phyloP scores from a whole-genome alignment of 495 filamentous ascomycete genomes.

The Hyaloscypha finlandica region DNA sequence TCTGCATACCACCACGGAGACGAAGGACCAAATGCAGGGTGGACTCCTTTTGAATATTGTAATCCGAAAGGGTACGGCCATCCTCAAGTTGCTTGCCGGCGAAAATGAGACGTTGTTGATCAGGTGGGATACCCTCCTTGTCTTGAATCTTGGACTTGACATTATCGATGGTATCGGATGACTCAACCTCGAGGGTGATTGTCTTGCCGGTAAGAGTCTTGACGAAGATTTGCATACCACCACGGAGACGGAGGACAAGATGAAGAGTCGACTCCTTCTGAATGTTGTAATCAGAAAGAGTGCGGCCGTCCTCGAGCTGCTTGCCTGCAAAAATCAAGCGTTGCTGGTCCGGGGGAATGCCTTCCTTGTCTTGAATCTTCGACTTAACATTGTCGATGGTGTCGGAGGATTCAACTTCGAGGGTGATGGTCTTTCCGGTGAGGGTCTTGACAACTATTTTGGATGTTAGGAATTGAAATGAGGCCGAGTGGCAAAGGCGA shows the following conservation, averaged over 20 bases:
- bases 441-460: slow-evolving; percentile 73
- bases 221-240: slow-evolving; percentile 96
- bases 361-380: slow-evolving; percentile 89
- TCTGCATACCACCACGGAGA: slow-evolving; percentile 96
- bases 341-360: slow-evolving; percentile 92
- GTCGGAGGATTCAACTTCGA: slow-evolving; percentile 94
- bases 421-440: slow-evolving; percentile 97
- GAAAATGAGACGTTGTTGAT: slow-evolving; percentile 99
- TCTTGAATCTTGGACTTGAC: slow-evolving; percentile 96
- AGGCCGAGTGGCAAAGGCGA: slow-evolving; percentile 4
- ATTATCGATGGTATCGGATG: slow-evolving; percentile 91
- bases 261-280: slow-evolving; percentile 98
- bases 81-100: slow-evolving; percentile 83
- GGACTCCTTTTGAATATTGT: slow-evolving; percentile 99
- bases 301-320: slow-evolving; percentile 82
- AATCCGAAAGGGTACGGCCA: slow-evolving; percentile 90
- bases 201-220: slow-evolving; percentile 87
- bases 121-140: slow-evolving; percentile 98
- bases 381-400: slow-evolving; percentile 94
- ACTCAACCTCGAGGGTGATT: slow-evolving; percentile 89
- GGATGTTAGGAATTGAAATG: slow-evolving; percentile 40
- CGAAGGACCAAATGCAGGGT: slow-evolving; percentile 97
- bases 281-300: slow-evolving; percentile 95
- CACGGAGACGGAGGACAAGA: slow-evolving; percentile 93
- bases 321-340: slow-evolving; percentile 96